Evolutionary conservation across 2,329 filamentous ascomycete genomes (phyloP).

Genomic region (Phyllachora maydis): DNA sequence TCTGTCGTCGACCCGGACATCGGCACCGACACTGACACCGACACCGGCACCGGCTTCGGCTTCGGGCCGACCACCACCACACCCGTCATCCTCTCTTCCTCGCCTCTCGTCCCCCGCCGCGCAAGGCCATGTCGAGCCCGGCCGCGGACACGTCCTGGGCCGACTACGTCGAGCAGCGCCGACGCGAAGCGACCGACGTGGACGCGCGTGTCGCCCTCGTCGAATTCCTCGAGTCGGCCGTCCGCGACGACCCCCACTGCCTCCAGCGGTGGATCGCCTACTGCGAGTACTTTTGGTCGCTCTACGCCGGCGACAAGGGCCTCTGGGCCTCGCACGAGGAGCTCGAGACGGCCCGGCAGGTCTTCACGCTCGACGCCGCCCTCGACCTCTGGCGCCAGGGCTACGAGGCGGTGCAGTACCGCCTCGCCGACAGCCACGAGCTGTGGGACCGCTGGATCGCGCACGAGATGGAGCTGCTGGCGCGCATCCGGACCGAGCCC

Average conservation of each 20-base stretch:
- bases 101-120: too few relatives aligned
- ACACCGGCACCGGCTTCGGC: too few relatives aligned
- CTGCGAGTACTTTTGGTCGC: slow-evolving; percentile 56
- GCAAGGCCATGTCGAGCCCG: slow-evolving; percentile 22
- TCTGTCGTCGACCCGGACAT: too few relatives aligned
- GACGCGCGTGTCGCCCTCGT: slow-evolving; percentile 49
- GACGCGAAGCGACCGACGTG: slow-evolving; percentile 33
- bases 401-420: slow-evolving; percentile 50
- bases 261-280: slow-evolving; percentile 58
- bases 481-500: slow-evolving; percentile 28
- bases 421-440: slow-evolving; percentile 54
- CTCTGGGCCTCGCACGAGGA: slow-evolving; percentile 54
- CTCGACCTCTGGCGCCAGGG: slow-evolving; percentile 52
- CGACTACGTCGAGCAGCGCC: slow-evolving; percentile 56
- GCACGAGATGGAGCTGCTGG: slow-evolving; percentile 48
- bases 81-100: too few relatives aligned
- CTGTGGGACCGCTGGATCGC: slow-evolving; percentile 66
- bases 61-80: too few relatives aligned
- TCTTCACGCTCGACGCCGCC: slow-evolving; percentile 48
- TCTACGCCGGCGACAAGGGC: slow-evolving; percentile 34
- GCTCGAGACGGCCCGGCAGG: slow-evolving; percentile 43
- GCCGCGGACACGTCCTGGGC: slow-evolving; percentile 62
- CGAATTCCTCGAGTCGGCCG: slow-evolving; percentile 52
- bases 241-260: slow-evolving; percentile 51
- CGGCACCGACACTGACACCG: too few relatives aligned